A percentile compares a stretch with the other conserved stretches of the same genome.
Evolutionary conservation across 2,329 filamentous ascomycete species (phyloP).

Genomic region (Cercospora zeae-maydis): DNA sequence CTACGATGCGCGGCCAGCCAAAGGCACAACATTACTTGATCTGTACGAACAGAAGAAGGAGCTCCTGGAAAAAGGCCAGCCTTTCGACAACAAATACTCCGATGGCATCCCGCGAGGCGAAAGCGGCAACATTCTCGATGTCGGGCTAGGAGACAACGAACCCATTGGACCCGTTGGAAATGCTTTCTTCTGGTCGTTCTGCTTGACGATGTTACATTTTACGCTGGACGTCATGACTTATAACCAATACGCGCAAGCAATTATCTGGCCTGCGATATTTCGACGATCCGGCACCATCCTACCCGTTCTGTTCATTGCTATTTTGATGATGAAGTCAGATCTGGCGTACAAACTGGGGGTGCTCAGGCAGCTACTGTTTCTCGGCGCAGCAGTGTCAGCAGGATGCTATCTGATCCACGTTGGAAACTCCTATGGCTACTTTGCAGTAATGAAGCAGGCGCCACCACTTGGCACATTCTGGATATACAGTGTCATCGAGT

Average conservation of each 20-base stretch:
- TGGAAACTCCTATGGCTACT: slow-evolving; percentile 75
- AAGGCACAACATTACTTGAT: slow-evolving; percentile 67
- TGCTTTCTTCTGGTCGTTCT: slow-evolving; percentile 51
- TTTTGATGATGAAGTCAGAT: slow-evolving; percentile 44
- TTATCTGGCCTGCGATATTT: slow-evolving; percentile 57
- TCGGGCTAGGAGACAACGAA: slow-evolving; percentile 40
- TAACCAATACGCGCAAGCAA: slow-evolving; percentile 68
- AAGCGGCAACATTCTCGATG: slow-evolving; percentile 36
- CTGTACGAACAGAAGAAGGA: slow-evolving; percentile 61
- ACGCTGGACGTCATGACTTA: slow-evolving; percentile 76
- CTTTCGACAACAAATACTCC: slow-evolving; percentile 45
- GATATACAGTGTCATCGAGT: slow-evolving; percentile 89
- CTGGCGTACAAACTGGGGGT: slow-evolving; percentile 44
- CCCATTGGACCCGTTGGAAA: slow-evolving; percentile 47
- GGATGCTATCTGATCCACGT: slow-evolving; percentile 80
- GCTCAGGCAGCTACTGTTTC: slow-evolving; percentile 56
- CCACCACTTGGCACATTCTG: slow-evolving; percentile 87
- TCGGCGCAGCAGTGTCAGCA: slow-evolving; percentile 55
- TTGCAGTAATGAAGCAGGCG: slow-evolving; percentile 85
- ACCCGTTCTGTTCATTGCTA: slow-evolving; percentile 45
- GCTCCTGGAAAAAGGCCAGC: slow-evolving; percentile 48
- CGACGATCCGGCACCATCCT: slow-evolving; percentile 48
- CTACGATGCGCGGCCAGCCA: slow-evolving; percentile 52
- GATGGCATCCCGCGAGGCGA: slow-evolving; percentile 34
- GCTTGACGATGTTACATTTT: slow-evolving; percentile 69